Evolutionary conservation across 148 eudicot genomes (phyloP), one percentile per base, ranked within the genome.

Genomic region (Heliamphora exappendiculata): DNA sequence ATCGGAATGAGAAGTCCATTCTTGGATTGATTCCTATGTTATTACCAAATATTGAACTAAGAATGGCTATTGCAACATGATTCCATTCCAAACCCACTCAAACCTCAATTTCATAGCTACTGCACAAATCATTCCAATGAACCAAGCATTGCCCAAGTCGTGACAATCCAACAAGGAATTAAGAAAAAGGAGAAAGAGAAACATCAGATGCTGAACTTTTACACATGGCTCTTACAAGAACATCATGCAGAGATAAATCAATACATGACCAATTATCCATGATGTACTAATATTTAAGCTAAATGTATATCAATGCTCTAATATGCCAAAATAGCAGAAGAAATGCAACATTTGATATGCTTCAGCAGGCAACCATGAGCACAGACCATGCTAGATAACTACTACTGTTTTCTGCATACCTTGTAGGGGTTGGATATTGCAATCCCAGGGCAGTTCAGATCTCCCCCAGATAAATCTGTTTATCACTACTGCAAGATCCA

Each of bases 401-500:
- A 17, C 20, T 11, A 54, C 50, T 20, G 67, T 24, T 47, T 13
- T 53, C n/a, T 62, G 42, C 59, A 60, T 19, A 34, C 29, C 41
- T 54, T 26, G 28, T 19, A 3, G 42, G 39, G 68, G 26, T 26
- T 41, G 17, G 31, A 26, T 42, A 39, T 41, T 36, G 65, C 39
- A 29, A 51, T 44, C 7, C 9, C 28, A 24, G 7, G 19, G 7
- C n/a, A 36, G 68, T 75, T 80, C 66, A 92, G 72, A 94, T 83
- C 85, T 94, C 98, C 70, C 98, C 98, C 24, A 92, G 94, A 77
- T 81, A 94, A 9, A 94, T 94, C 83, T 94, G 96, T 71, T 90
- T 94, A 81, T 94, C 97, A 36, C 98, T 94, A 86, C 98, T 83
- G 82, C 98, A 92, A 19, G 98, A 94, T 45, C 96, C 98, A 65